Evolutionary conservation across 495 filamentous ascomycete genomes (phyloP).

Genomic region (Xylaria acuta): DNA sequence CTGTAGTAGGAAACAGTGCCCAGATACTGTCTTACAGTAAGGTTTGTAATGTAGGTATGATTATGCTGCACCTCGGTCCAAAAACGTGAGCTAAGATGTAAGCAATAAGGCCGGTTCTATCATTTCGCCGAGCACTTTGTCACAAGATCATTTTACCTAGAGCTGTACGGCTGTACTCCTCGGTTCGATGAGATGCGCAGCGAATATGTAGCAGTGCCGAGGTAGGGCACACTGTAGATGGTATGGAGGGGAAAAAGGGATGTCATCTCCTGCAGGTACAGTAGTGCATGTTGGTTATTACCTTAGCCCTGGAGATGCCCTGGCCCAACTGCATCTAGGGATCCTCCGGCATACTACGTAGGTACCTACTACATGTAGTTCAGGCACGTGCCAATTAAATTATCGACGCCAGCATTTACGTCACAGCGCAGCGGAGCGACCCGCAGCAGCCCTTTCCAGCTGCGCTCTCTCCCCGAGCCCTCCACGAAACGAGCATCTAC

Average conservation of each 20-base stretch:
- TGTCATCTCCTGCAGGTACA: not conserved
- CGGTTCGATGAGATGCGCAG: not conserved
- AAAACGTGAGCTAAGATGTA: not conserved
- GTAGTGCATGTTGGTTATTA: not conserved
- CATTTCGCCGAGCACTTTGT: not conserved
- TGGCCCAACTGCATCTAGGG: not conserved
- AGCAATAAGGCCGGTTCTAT: not conserved
- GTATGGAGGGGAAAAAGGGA: not conserved
- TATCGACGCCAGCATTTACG: not conserved
- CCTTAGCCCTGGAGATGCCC: not conserved
- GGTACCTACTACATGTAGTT: not conserved
- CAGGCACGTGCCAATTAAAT: not conserved
- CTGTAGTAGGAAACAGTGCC: not conserved
- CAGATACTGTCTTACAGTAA: no score
- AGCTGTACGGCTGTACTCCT: not conserved
- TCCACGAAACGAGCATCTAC: not conserved
- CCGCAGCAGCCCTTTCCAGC: no score
- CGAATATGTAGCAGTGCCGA: conserved; percentile 7
- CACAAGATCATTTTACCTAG: not conserved
- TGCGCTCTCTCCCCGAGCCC: not conserved
- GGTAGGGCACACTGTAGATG: not conserved
- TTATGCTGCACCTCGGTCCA: conserved; percentile 4
- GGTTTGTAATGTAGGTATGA: not conserved
- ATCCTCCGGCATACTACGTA: no score
- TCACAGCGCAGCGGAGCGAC: conserved; percentile 17